phyloP scores from a whole-genome alignment of 805 yeast genomes.

The Tetrapisispora namnaoensis region DNA sequence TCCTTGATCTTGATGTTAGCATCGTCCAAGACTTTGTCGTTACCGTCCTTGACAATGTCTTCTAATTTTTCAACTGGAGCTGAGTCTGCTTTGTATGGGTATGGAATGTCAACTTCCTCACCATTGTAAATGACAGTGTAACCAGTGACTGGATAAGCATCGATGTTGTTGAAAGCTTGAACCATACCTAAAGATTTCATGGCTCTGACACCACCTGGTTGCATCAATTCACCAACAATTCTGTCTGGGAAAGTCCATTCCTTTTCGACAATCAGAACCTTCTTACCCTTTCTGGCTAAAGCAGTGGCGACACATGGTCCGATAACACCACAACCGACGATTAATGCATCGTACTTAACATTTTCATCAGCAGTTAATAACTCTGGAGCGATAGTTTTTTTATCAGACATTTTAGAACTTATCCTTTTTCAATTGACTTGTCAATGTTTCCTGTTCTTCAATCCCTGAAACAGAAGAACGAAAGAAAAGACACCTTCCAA shows the following conservation, averaged over 20 bases:
- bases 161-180: slow-evolving; percentile 38
- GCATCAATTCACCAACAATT: slow-evolving; percentile 94
- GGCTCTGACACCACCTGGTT: slow-evolving; percentile 92
- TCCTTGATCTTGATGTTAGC: slow-evolving; percentile 38
- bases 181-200: slow-evolving; percentile 74
- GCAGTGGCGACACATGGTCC: slow-evolving; percentile 92
- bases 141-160: slow-evolving; percentile 69
- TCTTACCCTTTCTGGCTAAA: slow-evolving; percentile 81
- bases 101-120: slow-evolving; percentile 49
- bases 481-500: not conserved
- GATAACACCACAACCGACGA: slow-evolving; percentile 97
- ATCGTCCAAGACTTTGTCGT: slow-evolving; percentile 46
- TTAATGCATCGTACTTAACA: slow-evolving; percentile 61
- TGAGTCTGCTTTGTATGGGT: slow-evolving; percentile 53
- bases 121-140: slow-evolving; percentile 67
- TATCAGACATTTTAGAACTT: slow-evolving; percentile 1
- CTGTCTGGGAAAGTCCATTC: slow-evolving; percentile 91
- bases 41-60: slow-evolving; percentile 46
- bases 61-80: slow-evolving; percentile 42
- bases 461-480: too few species aligned
- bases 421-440: not conserved
- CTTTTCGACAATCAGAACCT: slow-evolving; percentile 66
- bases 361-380: slow-evolving; percentile 21
- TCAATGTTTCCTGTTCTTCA: not conserved
- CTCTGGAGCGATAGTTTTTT: slow-evolving; percentile 3